Conservation (phyloP, 108 stramenopile species). For the Stephanodiscus minutulus region DNA sequence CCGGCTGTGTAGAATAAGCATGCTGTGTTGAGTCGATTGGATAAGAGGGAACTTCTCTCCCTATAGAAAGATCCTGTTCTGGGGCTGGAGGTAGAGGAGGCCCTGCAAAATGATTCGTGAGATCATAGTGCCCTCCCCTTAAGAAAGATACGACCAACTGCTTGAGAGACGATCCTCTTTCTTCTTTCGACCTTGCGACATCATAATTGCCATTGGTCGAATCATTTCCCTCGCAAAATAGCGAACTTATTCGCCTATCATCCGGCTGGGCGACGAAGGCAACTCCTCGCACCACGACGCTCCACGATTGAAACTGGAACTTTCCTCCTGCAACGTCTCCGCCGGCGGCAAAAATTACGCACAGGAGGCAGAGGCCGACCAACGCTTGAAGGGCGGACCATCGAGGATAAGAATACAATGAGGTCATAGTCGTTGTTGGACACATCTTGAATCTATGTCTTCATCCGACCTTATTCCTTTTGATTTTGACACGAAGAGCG, state of each 20-base stretch:
- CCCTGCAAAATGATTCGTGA: constrained; percentile 5
- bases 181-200: neutral
- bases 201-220: neutral
- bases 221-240: neutral
- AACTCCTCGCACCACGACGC: too few species aligned
- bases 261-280: neutral
- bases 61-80: neutral
- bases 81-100: neutral
- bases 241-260: neutral
- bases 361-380: neutral
- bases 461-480: too few species aligned
- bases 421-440: neutral
- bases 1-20: neutral
- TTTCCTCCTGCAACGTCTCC: neutral
- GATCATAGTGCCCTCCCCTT: constrained; percentile 12
- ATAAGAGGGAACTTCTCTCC: neutral
- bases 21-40: neutral
- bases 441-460: neutral
- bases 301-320: neutral
- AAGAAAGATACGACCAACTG: constrained; percentile 1
- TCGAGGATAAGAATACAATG: neutral
- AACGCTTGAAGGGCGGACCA: too few species aligned
- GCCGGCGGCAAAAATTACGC: neutral
- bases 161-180: neutral
- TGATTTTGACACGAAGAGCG: too few species aligned